These are phyloP conservation scores for Bipolaris oryzae DNA, from an alignment of 2,329 filamentous ascomycete genomes.

Conservation along the genomic window DNA sequence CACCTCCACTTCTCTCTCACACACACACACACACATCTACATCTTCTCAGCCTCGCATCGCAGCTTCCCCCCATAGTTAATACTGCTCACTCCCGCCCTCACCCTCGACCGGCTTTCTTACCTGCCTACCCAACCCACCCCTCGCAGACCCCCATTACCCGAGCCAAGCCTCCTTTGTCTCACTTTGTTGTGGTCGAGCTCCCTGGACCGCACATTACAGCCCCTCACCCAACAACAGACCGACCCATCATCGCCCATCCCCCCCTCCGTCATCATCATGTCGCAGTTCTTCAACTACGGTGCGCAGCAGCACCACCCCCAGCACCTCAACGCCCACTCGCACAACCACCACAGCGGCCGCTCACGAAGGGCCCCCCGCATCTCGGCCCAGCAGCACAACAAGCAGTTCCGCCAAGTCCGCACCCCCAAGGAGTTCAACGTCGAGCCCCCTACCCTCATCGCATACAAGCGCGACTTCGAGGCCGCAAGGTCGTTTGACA, in stretches of 20 bases:
- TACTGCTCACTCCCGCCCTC: slow-evolving; percentile 19
- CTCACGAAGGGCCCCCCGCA: slow-evolving; percentile 80
- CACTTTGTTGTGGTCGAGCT: slow-evolving; percentile 33
- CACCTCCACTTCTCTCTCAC: slow-evolving; percentile 17
- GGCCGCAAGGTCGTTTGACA: slow-evolving; percentile 88
- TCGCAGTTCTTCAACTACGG: slow-evolving; percentile 57
- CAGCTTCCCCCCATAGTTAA: slow-evolving; percentile 29
- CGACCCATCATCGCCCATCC: slow-evolving; percentile 22
- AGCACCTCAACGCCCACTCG: slow-evolving; percentile 61
- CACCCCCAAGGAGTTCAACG: slow-evolving; percentile 79
- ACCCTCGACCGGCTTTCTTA: slow-evolving; percentile 13
- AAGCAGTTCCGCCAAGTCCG: slow-evolving; percentile 86
- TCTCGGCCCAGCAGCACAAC: slow-evolving; percentile 83
- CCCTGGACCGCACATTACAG: slow-evolving; percentile 18
- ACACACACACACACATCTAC: slow-evolving; percentile 6
- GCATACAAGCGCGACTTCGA: slow-evolving; percentile 89
- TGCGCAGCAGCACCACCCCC: slow-evolving; percentile 51
- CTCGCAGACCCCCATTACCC: slow-evolving; percentile 6
- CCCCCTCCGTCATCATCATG: slow-evolving; percentile 45
- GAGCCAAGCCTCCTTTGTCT: slow-evolving; percentile 29
- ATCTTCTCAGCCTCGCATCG: slow-evolving; percentile 33
- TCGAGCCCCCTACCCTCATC: slow-evolving; percentile 75
- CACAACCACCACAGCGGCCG: slow-evolving; percentile 85
- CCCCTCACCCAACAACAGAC: slow-evolving; percentile 28
- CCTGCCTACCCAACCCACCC: slow-evolving; percentile 15